A percentile compares a stretch with the other conserved stretches of the same genome.
Conservation (phyloP, 2,329 filamentous ascomycete species). For the Nigrospora sphaerica region DNA sequence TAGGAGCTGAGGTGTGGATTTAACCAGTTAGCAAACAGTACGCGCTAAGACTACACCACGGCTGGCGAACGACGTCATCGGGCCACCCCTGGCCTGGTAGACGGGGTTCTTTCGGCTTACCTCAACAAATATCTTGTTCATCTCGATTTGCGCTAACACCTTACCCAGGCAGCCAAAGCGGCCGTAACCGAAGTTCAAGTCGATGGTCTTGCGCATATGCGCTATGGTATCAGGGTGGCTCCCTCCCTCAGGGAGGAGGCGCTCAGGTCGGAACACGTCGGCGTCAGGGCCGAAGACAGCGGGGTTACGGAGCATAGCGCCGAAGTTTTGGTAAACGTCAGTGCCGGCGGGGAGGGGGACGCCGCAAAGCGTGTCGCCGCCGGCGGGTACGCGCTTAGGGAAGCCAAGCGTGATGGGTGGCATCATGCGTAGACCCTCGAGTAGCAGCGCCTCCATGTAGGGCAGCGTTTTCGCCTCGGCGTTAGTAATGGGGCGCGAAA, state of each 20-base stretch:
- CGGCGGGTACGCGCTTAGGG: constrained; percentile 7
- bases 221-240: background rate
- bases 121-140: constrained; percentile 4
- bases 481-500: constrained; percentile 9
- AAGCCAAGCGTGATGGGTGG: constrained; percentile 4
- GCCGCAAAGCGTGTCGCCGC: constrained; percentile 6
- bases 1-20: background rate
- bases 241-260: background rate
- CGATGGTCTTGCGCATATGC: constrained; percentile 1
- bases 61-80: constrained; percentile 1
- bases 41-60: background rate
- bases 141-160: constrained; percentile 3
- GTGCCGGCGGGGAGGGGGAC: constrained; percentile 5
- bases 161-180: constrained; percentile 6
- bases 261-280: background rate
- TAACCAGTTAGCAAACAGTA: background rate
- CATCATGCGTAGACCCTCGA: constrained; percentile 7
- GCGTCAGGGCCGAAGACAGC: background rate
- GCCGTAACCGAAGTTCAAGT: constrained; percentile 6
- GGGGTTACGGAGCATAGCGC: background rate
- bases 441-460: constrained; percentile 10
- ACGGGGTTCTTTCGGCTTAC: background rate
- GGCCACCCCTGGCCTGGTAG: background rate
- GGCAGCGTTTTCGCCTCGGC: constrained; percentile 7
- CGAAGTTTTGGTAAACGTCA: constrained; percentile 2